Percentiles rank a stretch among this genome's conserved stretches.
Evolutionary conservation across 164 flowering plant genomes (phyloP).

Genomic region (Akebia trifoliata): DNA sequence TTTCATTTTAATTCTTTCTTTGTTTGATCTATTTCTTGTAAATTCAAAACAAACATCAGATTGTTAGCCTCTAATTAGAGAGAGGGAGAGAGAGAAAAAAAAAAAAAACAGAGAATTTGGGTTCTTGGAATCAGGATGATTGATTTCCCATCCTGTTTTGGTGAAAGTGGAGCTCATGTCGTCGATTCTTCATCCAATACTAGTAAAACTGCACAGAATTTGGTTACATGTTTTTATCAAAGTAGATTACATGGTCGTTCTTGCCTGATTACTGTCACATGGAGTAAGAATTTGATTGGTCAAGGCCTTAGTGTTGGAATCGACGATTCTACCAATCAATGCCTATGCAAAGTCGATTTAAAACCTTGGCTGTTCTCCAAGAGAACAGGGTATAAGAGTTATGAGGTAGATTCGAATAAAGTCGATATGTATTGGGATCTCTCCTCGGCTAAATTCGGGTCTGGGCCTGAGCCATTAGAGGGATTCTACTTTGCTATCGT

Average conservation of each 20-base stretch:
- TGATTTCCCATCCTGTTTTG: constrained; percentile 81
- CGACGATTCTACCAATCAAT: constrained; percentile 43
- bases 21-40: no score
- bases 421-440: constrained; percentile 73
- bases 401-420: constrained; percentile 48
- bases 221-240: constrained; percentile 52
- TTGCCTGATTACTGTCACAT: constrained; percentile 44
- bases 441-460: constrained; percentile 64
- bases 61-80: no score
- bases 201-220: constrained; percentile 44
- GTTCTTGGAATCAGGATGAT: constrained; percentile 50
- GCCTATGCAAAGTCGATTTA: constrained; percentile 55
- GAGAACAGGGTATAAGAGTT: constrained; percentile 66
- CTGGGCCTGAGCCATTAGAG: constrained; percentile 70
- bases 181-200: constrained; percentile 62
- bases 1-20: no score
- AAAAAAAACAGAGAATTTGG: no score
- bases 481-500: constrained; percentile 60
- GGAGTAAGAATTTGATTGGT: constrained; percentile 63
- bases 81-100: no score
- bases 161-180: constrained; percentile 78
- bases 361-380: constrained; percentile 65
- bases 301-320: constrained; percentile 54
- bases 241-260: constrained; percentile 33
- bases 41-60: no score